Percentiles rank a stretch among this genome's conserved stretches.
These are phyloP conservation scores for Termitomyces titanicus DNA, from an alignment of 768 basidiomycete species.

Conservation along the genomic window DNA sequence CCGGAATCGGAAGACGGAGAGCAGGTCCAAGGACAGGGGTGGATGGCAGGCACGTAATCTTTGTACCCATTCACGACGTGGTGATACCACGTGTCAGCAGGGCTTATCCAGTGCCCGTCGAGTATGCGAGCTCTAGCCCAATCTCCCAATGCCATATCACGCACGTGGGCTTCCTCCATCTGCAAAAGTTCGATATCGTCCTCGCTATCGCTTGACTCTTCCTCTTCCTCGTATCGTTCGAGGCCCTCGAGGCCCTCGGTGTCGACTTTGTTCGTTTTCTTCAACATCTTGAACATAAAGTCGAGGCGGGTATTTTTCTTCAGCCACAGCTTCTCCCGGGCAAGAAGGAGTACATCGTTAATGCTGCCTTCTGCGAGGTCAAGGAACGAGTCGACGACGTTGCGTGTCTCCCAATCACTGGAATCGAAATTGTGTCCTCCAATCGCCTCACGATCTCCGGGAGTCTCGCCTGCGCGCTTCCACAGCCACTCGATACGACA, in stretches of 20 bases:
- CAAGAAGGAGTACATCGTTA: slow-evolving; percentile 53
- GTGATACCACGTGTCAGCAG: slow-evolving; percentile 66
- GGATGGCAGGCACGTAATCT: slow-evolving; percentile 33
- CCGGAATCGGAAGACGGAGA: slow-evolving; percentile 19
- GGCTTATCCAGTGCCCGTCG: slow-evolving; percentile 74
- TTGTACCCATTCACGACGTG: slow-evolving; percentile 34
- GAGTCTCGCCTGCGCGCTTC: slow-evolving; percentile 45
- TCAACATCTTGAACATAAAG: slow-evolving; percentile 45
- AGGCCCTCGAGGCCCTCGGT: slow-evolving; percentile 8
- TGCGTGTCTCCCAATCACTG: slow-evolving; percentile 65
- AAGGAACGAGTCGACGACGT: slow-evolving; percentile 66
- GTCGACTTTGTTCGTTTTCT: slow-evolving; percentile 26
- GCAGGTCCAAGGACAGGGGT: slow-evolving; percentile 66
- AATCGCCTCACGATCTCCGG: slow-evolving; percentile 53
- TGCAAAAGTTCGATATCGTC: slow-evolving; percentile 40
- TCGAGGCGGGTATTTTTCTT: slow-evolving; percentile 58
- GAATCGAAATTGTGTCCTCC: slow-evolving; percentile 39
- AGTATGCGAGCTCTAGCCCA: slow-evolving; percentile 71
- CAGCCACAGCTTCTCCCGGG: slow-evolving; percentile 72
- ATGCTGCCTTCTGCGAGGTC: slow-evolving; percentile 72
- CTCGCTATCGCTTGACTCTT: slow-evolving; percentile 42
- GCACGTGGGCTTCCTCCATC: slow-evolving; percentile 37
- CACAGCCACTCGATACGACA: slow-evolving; percentile 69
- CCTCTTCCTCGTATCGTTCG: slow-evolving; percentile 23
- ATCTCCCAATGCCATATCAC: slow-evolving; percentile 60